A percentile compares a stretch with the other conserved stretches of the same genome.
phyloP scores from a whole-genome alignment of 1,284 basidiomycete genomes.

The Singerocomus rubriflavus region DNA sequence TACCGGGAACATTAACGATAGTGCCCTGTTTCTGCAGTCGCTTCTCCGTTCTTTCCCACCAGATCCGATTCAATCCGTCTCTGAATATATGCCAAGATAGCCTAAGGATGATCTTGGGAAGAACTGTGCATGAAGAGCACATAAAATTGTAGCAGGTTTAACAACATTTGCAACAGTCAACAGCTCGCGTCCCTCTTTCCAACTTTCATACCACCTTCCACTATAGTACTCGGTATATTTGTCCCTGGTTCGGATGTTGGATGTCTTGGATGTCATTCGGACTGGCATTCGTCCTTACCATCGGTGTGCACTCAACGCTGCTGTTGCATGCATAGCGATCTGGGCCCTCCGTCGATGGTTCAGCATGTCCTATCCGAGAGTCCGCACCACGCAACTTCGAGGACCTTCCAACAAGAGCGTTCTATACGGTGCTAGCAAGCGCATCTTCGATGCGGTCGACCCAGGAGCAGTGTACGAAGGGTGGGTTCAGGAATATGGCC shows the following conservation, averaged over 20 bases:
- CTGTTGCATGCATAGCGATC: too few relatives aligned
- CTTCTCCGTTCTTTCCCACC: too few relatives aligned
- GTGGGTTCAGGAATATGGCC: slow-evolving; percentile 33
- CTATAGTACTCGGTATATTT: neutral
- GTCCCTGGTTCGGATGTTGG: neutral
- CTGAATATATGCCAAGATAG: too few relatives aligned
- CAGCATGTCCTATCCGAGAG: too few relatives aligned
- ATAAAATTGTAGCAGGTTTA: neutral
- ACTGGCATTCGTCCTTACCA: neutral
- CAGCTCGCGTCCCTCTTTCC: neutral
- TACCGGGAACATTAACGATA: too few relatives aligned
- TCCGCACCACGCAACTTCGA: neutral
- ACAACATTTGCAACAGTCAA: too few relatives aligned
- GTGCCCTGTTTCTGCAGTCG: too few relatives aligned
- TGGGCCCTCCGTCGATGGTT: too few relatives aligned
- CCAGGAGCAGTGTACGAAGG: slow-evolving; percentile 15
- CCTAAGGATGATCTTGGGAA: neutral
- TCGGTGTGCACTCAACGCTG: neutral
- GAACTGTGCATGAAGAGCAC: neutral
- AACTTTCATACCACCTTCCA: too few relatives aligned
- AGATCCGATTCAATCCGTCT: too few relatives aligned
- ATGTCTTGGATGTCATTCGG: neutral
- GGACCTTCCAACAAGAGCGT: slow-evolving; percentile 22
- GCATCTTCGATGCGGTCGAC: slow-evolving; percentile 4
- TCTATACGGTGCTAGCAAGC: slow-evolving; percentile 15